phyloP scores from a whole-genome alignment of 352 stramenopile genomes.

The Plasmopara muralis region DNA sequence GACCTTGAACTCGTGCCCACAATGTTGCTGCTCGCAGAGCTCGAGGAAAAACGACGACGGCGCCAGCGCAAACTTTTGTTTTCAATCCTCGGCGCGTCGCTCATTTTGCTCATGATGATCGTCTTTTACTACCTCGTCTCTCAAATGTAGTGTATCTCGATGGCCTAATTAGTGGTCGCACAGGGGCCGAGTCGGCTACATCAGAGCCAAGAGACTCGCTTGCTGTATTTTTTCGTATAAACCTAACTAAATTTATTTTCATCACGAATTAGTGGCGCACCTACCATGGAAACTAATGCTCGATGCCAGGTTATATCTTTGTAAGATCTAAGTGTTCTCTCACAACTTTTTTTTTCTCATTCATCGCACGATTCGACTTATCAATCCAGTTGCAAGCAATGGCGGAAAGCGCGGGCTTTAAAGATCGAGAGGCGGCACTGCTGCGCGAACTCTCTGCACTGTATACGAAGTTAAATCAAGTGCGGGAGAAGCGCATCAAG shows the following conservation, averaged over 20 bases:
- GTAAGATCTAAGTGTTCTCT: not conserved
- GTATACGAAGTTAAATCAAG: slow-evolving; percentile 79
- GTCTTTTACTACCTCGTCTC: slow-evolving; percentile 77
- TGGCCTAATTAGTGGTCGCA: slow-evolving; percentile 1
- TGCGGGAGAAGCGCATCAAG: slow-evolving; percentile 70
- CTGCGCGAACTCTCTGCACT: slow-evolving; percentile 63
- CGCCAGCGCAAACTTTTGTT: slow-evolving; percentile 70
- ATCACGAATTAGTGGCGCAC: slow-evolving; percentile 3
- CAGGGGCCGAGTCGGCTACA: slow-evolving; percentile 6
- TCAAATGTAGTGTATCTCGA: slow-evolving; percentile 32
- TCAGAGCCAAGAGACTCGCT: not conserved
- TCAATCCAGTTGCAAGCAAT: slow-evolving; percentile 1
- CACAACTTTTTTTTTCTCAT: slow-evolving; percentile 4
- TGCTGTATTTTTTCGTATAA: slow-evolving; percentile 22
- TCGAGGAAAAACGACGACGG: slow-evolving; percentile 52
- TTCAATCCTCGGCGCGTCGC: slow-evolving; percentile 48
- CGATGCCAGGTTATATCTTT: too few species aligned
- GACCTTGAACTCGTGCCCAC: slow-evolving; percentile 64
- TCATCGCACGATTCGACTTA: slow-evolving; percentile 2
- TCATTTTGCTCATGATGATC: slow-evolving; percentile 66
- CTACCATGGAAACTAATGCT: not conserved
- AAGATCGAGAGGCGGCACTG: slow-evolving; percentile 64
- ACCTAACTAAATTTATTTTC: slow-evolving; percentile 20
- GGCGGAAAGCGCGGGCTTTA: slow-evolving; percentile 30
- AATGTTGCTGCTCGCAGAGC: slow-evolving; percentile 47